Conservation (phyloP, 176 grass and related monocot species). For the Oryza glumipatula region DNA sequence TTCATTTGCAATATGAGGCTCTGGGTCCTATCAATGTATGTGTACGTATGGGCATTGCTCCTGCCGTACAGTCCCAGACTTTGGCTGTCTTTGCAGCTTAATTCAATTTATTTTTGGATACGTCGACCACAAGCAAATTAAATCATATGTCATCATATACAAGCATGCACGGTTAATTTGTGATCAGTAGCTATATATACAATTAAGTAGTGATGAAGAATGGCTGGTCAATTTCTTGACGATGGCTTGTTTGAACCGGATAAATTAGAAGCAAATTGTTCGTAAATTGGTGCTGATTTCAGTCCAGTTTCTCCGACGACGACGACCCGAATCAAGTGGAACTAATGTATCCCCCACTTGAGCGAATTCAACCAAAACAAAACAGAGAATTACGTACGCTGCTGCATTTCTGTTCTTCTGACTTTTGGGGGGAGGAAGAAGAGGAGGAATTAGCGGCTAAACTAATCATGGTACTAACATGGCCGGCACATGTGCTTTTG, state of each 20-base stretch:
- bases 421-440: neutral
- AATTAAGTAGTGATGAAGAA: too few relatives aligned
- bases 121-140: conserved; percentile 1
- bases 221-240: neutral
- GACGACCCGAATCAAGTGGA: too few relatives aligned
- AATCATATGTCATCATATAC: neutral
- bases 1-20: neutral
- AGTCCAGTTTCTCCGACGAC: too few relatives aligned
- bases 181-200: too few relatives aligned
- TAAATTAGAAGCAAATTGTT: neutral
- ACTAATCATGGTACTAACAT: conserved; percentile 32
- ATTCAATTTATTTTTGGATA: neutral
- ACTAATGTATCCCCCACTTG: too few relatives aligned
- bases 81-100: conserved; percentile 18
- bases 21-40: neutral
- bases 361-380: neutral
- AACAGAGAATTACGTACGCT: neutral
- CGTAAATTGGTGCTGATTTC: neutral
- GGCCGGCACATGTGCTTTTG: conserved; percentile 42
- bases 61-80: conserved; percentile 35
- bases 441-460: neutral
- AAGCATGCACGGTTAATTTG: too few relatives aligned
- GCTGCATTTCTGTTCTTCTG: neutral
- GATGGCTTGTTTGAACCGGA: neutral
- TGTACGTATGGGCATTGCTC: neutral